A percentile compares a stretch with the other conserved stretches of the same genome.
Evolutionary conservation across 192 early-diverging fungal genomes (phyloP).

Genomic region (Lobosporangium transversale): DNA sequence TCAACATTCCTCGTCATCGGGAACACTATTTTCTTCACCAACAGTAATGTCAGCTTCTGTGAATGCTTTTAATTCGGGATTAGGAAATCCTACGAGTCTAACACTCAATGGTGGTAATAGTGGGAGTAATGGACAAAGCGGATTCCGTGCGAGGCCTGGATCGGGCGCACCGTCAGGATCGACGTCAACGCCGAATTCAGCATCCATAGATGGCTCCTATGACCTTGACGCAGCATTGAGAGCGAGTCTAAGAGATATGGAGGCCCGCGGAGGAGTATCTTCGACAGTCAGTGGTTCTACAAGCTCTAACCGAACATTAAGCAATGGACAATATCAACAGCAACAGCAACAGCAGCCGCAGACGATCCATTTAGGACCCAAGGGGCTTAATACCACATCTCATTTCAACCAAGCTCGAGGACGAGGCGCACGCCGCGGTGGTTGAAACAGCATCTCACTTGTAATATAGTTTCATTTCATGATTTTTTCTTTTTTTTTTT

Average conservation of each 20-base stretch:
- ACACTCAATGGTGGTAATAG: slow-evolving; percentile 30
- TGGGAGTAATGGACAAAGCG: slow-evolving; percentile 1
- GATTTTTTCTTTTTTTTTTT: not conserved
- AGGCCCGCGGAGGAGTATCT: slow-evolving; percentile 13
- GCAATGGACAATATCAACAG: slow-evolving; percentile 27
- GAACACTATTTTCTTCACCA: slow-evolving; percentile 39
- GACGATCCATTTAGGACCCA: slow-evolving; percentile 21
- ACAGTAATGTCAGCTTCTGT: slow-evolving; percentile 51
- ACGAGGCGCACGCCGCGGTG: slow-evolving; percentile 38
- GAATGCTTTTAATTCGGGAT: slow-evolving; percentile 43
- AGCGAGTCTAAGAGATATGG: slow-evolving; percentile 40
- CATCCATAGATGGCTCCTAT: slow-evolving; percentile 7
- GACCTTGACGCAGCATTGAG: slow-evolving; percentile 43
- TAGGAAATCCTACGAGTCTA: slow-evolving; percentile 35
- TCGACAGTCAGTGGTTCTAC: slow-evolving; percentile 7
- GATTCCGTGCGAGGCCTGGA: slow-evolving; percentile 7
- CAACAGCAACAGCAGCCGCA: slow-evolving; percentile 23
- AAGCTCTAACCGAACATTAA: slow-evolving; percentile 2
- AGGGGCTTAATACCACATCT: slow-evolving; percentile 15
- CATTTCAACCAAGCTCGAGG: slow-evolving; percentile 26
- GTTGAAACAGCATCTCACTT: slow-evolving; percentile 3
- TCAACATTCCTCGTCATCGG: slow-evolving; percentile 37
- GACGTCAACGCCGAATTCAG: not conserved
- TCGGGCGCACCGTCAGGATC: not conserved
- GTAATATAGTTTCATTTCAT: slow-evolving; percentile 1